Base-by-base conservation (phyloP, 139 green algal genomes). In the Klebsormidium nitens region DNA sequence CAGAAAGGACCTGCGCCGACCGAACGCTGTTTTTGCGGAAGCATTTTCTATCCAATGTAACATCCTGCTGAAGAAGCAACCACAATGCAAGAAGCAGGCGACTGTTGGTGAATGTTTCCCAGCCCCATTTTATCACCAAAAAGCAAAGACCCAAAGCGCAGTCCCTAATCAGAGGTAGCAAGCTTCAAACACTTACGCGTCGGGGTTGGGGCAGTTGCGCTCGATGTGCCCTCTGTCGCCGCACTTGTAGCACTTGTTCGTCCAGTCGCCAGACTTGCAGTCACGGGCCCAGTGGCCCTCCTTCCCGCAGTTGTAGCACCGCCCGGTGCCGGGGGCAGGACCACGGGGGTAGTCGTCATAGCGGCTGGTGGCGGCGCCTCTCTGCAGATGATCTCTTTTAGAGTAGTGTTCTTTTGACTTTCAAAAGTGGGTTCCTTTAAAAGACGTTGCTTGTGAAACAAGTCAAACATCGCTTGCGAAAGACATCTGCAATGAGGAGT, bases 291-390 rank as follows among this genome's bases (percentile, higher is more conserved):
- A 80, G 38, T 80, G 72, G 5, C 72, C 72, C n/a, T 80, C 72
- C 60, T 77, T 77, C 39, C 72, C 72, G 44, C 72, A 80, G 64
- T 80, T 80, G 66, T 80, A 80, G 72, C 72, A 80, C 2, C 72
- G 65, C 17, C 72, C 72, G 38, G 72, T 71, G 3, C 72, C 72
- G 28, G 68, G 72, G 1, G 1, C 6, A 11, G 52, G 64, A 23
- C 69, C 69, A n/a, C n/a, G n/a, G n/a, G n/a, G n/a, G n/a, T n/a
- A n/a, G n/a, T n/a, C n/a, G n/a, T n/a, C n/a, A n/a, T n/a, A n/a
- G n/a, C n/a, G n/a, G n/a, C n/a, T n/a, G n/a, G n/a, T n/a, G n/a
- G n/a, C n/a, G n/a, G n/a, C n/a, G n/a, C n/a, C n/a, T n/a, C n/a
- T n/a, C n/a, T n/a, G n/a, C n/a, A n/a, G n/a, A n/a, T n/a, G n/a